Base-by-base conservation (phyloP, 2,329 filamentous ascomycete species). In the Seiridium cupressi region DNA sequence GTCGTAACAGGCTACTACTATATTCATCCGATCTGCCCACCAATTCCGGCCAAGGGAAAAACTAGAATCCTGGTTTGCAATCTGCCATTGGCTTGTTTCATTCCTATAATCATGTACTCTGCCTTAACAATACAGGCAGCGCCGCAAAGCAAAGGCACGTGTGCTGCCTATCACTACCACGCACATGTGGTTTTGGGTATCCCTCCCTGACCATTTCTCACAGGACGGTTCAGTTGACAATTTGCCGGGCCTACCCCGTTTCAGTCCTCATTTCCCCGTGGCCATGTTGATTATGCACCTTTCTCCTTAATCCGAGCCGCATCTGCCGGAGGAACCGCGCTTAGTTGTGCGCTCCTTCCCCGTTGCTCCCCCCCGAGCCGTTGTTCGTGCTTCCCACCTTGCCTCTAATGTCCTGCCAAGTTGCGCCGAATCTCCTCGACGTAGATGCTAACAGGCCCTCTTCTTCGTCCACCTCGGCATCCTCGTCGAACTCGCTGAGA, bases 401-500 rank as follows among this genome's bases (percentile, higher is more conserved):
- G 1, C 89, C 90, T 1, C 89, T 91, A 55, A 96, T 89, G 72
- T 96, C 92, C 72, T 94, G 86, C 93, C 93, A 97, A 1, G 90
- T 93, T 4, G 92, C 92, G 48, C 90, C 89, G 66, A 96, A 93
- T 38, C 92, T 84, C 60, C 92, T 80, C 5, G 92, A 88, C 0
- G 93, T 96, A 67, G 87, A 92, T 0, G 92, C 92, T 51, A 99
- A 79, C 54, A 99, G 79, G 9, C 93, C 92, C 77, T 99, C 95
- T 71, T 99, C 95, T 72, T 98, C 95, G 18, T 94, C 93, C 36
- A 89, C 91, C 73, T 96, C 92, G 13, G 93, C 89, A 70, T 97
- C 93, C 63, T 94, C 91, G 65, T 98, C 95, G 6, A 96, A 74
- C 69, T 93, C 88, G 51, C 85, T 84, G 59, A 94, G 81, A 67